These are phyloP conservation scores for Metarhizium robertsii DNA, from an alignment of 2,329 filamentous ascomycete genomes.

Conservation along the genomic window DNA sequence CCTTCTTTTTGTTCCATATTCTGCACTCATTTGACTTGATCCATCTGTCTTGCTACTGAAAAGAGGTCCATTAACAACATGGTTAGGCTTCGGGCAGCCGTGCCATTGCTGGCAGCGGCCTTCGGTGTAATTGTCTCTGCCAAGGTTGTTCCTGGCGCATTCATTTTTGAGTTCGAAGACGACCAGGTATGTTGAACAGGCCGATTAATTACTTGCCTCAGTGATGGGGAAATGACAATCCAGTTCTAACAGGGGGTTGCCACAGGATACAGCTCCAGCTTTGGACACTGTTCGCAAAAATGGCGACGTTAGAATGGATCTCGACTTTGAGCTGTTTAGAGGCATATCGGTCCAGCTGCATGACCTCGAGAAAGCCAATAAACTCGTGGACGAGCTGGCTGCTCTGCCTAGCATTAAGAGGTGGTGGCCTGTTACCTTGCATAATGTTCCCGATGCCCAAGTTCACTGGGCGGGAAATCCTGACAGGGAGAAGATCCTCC, in stretches of 20 bases:
- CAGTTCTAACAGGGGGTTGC: not conserved
- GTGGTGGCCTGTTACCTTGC: slow-evolving; percentile 18
- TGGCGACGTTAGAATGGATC: slow-evolving; percentile 11
- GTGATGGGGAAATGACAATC: no score
- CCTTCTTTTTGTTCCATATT: not conserved
- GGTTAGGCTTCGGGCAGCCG: not conserved
- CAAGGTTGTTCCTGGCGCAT: not conserved
- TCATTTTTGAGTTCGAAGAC: slow-evolving; percentile 4
- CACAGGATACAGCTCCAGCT: not conserved
- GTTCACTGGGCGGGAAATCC: slow-evolving; percentile 8
- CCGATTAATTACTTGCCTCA: not conserved
- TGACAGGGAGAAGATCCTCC: not conserved
- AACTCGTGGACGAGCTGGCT: slow-evolving; percentile 22
- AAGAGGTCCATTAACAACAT: not conserved
- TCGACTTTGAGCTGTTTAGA: slow-evolving; percentile 16
- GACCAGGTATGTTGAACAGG: not conserved
- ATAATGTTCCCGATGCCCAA: slow-evolving; percentile 2
- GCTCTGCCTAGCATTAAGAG: slow-evolving; percentile 15
- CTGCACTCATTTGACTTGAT: not conserved
- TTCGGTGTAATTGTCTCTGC: not conserved
- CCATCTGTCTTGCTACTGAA: not conserved
- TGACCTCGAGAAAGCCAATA: slow-evolving; percentile 23
- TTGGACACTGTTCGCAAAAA: not conserved
- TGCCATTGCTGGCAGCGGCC: not conserved
- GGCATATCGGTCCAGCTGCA: slow-evolving; percentile 16